Evolutionary conservation across 2,329 filamentous ascomycete genomes (phyloP), one percentile per base, ranked within the genome.

Genomic region (Neofusicoccum laricinum): DNA sequence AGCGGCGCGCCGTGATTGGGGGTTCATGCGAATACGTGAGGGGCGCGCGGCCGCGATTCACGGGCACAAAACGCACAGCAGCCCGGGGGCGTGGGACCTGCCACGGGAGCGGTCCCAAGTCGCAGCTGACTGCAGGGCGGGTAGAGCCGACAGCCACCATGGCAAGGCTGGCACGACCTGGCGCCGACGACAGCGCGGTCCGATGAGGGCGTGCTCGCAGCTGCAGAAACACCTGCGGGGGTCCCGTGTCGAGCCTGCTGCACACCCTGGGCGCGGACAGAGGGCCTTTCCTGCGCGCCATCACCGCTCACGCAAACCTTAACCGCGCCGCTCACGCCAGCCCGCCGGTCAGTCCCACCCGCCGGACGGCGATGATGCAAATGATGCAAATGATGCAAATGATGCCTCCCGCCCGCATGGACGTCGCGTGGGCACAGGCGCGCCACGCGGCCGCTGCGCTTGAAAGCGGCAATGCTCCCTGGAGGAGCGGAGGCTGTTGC

Each of bases 311-410:
- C 30, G 40, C 55, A 46, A 59, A 59, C 40, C 41, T 59, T 59
- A 59, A 46, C 41, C 40, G 55, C 55, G 55, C 53, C 40, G 40
- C 53, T 58, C 53, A 45, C 53, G 51, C 53, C 53, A 58, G 21
- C 53, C 10, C 36, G 34, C 50, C 36, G 34, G 32, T 25, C 50
- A 38, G 8, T 2, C 48, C 21, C 46, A 25, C 46, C 25, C 25
- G 25, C 25, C 25, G 25, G 25, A 17, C 12, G 12, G 46, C 46
- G 8, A n/a, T 19, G 19, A n/a, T 49, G 19, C 46, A 49, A 17
- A 19, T 36, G 11, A 36, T 11, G n/a, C n/a, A n/a, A n/a, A n/a
- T 19, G 19, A n/a, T 49, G 19, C 46, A 49, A 48, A 48, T 48
- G 45, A 48, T 48, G 45, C 45, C 14, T 48, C 45, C 41, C 45